phyloP scores from a whole-genome alignment of 768 basidiomycete genomes.

The Hebeloma cylindrosporum region DNA sequence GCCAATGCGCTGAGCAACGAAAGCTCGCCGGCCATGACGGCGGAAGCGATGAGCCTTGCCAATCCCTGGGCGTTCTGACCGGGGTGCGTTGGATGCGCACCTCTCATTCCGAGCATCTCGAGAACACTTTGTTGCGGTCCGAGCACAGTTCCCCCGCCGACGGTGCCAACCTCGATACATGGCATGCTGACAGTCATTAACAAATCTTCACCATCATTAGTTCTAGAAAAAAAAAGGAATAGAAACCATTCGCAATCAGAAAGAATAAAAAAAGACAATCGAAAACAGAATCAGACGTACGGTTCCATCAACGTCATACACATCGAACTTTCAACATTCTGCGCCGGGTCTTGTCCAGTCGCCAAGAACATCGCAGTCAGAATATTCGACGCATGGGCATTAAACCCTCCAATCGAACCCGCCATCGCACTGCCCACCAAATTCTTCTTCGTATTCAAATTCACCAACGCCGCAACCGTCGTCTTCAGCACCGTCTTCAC shows the following conservation, averaged over 20 bases:
- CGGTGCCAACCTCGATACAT: slow-evolving; percentile 98
- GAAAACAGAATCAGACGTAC: slow-evolving; percentile 50
- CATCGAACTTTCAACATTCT: slow-evolving; percentile 98
- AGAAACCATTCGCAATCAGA: no score
- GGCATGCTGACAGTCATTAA: slow-evolving; percentile 96
- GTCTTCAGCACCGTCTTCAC: slow-evolving; percentile 95
- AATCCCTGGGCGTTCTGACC: slow-evolving; percentile 89
- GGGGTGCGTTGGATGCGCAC: slow-evolving; percentile 83
- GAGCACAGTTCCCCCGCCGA: slow-evolving; percentile 95
- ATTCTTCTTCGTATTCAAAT: slow-evolving; percentile 96
- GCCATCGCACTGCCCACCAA: slow-evolving; percentile 97
- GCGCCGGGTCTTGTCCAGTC: slow-evolving; percentile 97
- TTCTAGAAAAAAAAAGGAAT: slow-evolving; percentile 50
- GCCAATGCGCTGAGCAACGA: slow-evolving; percentile 90
- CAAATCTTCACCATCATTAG: slow-evolving; percentile 86
- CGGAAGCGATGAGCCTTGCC: slow-evolving; percentile 85
- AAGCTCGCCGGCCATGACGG: slow-evolving; percentile 98
- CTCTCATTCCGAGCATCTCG: slow-evolving; percentile 90
- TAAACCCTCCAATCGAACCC: slow-evolving; percentile 95
- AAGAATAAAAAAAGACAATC: slow-evolving; percentile 1
- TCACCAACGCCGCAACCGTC: slow-evolving; percentile 84
- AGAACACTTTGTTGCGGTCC: slow-evolving; percentile 87
- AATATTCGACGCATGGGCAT: slow-evolving; percentile 98
- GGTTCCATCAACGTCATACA: slow-evolving; percentile 99
- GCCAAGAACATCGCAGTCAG: slow-evolving; percentile 94